These are phyloP conservation scores for Alternaria sp. DNA, from an alignment of 2,329 filamentous ascomycete genomes.

Conservation along the genomic window DNA sequence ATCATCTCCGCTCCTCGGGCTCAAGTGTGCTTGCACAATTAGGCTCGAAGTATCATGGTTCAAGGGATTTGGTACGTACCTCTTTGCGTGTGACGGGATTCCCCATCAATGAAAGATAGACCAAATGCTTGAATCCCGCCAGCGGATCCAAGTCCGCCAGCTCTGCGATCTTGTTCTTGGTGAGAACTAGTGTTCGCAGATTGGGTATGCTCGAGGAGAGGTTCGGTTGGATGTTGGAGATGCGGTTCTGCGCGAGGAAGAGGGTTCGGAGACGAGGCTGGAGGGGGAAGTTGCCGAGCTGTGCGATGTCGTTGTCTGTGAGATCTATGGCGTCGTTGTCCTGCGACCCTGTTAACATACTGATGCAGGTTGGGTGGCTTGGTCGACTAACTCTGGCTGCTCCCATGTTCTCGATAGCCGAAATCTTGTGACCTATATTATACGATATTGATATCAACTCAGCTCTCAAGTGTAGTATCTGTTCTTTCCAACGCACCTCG, in stretches of 20 bases:
- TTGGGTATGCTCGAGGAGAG: slow-evolving; percentile 81
- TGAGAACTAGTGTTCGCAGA: slow-evolving; percentile 81
- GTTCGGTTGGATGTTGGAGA: slow-evolving; percentile 79
- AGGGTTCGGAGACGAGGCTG: slow-evolving; percentile 88
- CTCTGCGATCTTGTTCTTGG: slow-evolving; percentile 82
- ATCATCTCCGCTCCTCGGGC: slow-evolving; percentile 1
- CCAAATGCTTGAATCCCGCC: slow-evolving; percentile 71
- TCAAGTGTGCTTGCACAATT: slow-evolving; percentile 28
- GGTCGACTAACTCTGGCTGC: slow-evolving; percentile 79
- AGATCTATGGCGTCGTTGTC: slow-evolving; percentile 97
- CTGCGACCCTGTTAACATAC: slow-evolving; percentile 54
- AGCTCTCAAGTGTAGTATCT: slow-evolving; percentile 94
- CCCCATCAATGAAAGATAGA: slow-evolving; percentile 81
- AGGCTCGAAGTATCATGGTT: slow-evolving; percentile 16
- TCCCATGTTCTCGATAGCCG: slow-evolving; percentile 96
- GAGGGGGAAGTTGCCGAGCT: slow-evolving; percentile 90
- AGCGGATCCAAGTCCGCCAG: slow-evolving; percentile 88
- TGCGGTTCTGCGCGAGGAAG: slow-evolving; percentile 87
- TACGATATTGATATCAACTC: slow-evolving; percentile 78
- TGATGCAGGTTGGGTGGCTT: background rate
- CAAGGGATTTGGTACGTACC: slow-evolving; percentile 59
- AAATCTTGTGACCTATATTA: slow-evolving; percentile 92
- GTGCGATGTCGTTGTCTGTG: slow-evolving; percentile 95
- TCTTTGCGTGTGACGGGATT: slow-evolving; percentile 94
- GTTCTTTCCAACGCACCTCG: slow-evolving; percentile 98